Base-by-base conservation (phyloP, 306 rosid species). In the Cicer arietinum region DNA sequence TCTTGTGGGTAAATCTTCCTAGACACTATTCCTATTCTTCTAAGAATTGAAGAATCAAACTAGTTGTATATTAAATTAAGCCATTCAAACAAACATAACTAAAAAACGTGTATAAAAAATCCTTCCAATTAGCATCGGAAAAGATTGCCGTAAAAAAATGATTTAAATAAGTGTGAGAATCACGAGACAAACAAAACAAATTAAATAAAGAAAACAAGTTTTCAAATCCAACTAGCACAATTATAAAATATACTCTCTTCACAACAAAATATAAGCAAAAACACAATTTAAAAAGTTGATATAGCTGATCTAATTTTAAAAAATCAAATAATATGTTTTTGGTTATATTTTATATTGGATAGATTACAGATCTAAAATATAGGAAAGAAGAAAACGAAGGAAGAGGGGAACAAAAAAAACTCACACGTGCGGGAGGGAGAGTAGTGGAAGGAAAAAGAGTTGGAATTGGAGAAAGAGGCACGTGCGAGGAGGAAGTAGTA, bases 361-460 rank as follows among this genome's bases (percentile, higher is more conserved):
- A 25, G 30, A 25, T 25, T 25, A 25, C 30, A 81, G 80, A 82
- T 67, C 82, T 13, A 17, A 54, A 79, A 66, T 14, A 43, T 30
- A 3, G 2, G 14, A 51, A 2, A 20, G 20, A 10, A 47, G 12
- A 30, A 1, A 53, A 51, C 22, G 16, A 64, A 12, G 12, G 8
- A 48, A 11, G 5, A 43, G 13, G 7, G 46, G 30, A 44, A 8
- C 2, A 14, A 43, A 54, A 54, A 35, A 53, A 61, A 76, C 92
- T 90, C 89, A 94, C 98, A 85, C 90, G 94, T 73, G 89, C 54
- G 71, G 87, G 80, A 0, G 53, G 81, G 61, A 61, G 84, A 53
- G 86, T 17, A 7, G 14, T 35, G 79, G 12, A 0, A 25, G 14
- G 14, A 59, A 35, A 30, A 13, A 35, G 43, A 30, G 66, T 17